A percentile compares a stretch with the other conserved stretches of the same genome.
Conservation (phyloP, 352 stramenopile species). For the Pythium oligandrum region DNA sequence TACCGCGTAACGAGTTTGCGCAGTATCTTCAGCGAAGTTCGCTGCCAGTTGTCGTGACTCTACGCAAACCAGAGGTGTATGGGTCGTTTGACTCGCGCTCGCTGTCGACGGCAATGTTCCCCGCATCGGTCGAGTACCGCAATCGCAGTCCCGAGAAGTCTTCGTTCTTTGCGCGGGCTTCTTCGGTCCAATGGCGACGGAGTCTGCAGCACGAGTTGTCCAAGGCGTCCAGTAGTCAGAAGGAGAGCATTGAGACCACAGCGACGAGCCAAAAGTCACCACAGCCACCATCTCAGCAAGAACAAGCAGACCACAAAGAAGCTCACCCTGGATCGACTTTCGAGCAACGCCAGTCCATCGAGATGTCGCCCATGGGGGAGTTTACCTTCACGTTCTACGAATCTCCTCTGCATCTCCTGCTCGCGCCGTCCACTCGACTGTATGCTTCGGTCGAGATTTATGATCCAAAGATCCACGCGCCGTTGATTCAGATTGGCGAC, state of each 20-base stretch:
- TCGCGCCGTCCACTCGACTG: slow-evolving; percentile 63
- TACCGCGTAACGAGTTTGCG: slow-evolving; percentile 39
- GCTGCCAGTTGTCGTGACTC: slow-evolving; percentile 60
- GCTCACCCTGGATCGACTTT: no score
- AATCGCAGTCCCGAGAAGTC: slow-evolving; percentile 20
- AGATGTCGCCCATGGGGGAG: slow-evolving; percentile 49
- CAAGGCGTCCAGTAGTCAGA: slow-evolving; percentile 21
- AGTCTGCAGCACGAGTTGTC: slow-evolving; percentile 50
- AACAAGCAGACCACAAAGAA: no score
- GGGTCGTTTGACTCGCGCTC: slow-evolving; percentile 55
- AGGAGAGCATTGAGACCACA: slow-evolving; percentile 12
- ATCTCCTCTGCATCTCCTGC: slow-evolving; percentile 39
- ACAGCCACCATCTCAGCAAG: no score
- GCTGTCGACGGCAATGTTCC: slow-evolving; percentile 72
- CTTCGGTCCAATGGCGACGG: slow-evolving; percentile 64
- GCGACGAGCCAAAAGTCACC: no score
- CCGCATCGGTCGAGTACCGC: slow-evolving; percentile 54
- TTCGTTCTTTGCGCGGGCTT: slow-evolving; percentile 42
- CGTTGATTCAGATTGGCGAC: slow-evolving; percentile 48
- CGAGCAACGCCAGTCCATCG: neutral
- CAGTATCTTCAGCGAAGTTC: slow-evolving; percentile 33
- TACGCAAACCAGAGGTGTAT: slow-evolving; percentile 55
- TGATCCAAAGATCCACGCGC: slow-evolving; percentile 42
- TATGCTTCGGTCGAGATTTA: slow-evolving; percentile 77
- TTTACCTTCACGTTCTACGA: slow-evolving; percentile 51